Percentiles rank a stretch among this genome's conserved stretches.
Evolutionary conservation across 139 green algal species (phyloP).

Genomic region (Coelastrella sp.): DNA sequence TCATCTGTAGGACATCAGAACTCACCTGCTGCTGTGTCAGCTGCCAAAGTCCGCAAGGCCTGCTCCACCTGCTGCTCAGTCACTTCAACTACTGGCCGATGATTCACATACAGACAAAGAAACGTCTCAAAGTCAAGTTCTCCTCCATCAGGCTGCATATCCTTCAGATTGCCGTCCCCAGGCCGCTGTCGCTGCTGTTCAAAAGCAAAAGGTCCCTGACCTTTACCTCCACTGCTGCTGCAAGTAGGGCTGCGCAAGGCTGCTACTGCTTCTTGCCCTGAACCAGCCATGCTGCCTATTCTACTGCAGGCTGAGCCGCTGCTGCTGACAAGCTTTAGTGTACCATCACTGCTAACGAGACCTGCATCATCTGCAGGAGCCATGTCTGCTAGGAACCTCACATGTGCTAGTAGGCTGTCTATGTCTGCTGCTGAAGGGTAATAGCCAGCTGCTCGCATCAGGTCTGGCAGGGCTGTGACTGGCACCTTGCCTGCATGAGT

Average conservation of each 20-base stretch:
- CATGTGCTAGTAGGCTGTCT: slow-evolving; percentile 26
- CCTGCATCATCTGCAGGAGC: not conserved
- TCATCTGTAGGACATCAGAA: not conserved
- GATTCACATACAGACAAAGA: slow-evolving; percentile 75
- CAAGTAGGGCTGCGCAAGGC: not conserved
- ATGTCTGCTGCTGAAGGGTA: slow-evolving; percentile 66
- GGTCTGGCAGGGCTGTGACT: slow-evolving; percentile 63
- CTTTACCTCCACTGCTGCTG: not conserved
- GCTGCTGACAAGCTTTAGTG: not conserved
- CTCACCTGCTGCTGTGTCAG: slow-evolving; percentile 37
- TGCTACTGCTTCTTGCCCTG: slow-evolving; percentile 3
- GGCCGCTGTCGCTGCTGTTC: too few relatives aligned
- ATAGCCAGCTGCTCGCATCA: slow-evolving; percentile 79
- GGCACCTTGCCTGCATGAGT: slow-evolving; percentile 55
- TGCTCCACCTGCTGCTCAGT: slow-evolving; percentile 59
- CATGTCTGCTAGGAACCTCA: slow-evolving; percentile 41
- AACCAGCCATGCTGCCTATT: not conserved
- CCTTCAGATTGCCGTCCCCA: too few relatives aligned
- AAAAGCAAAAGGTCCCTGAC: not conserved
- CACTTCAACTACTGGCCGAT: slow-evolving; percentile 68
- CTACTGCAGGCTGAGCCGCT: not conserved
- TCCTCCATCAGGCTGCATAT: not conserved
- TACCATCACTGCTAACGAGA: not conserved
- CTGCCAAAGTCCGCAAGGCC: slow-evolving; percentile 68
- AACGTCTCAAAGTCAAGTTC: slow-evolving; percentile 69